A percentile compares a stretch with the other conserved stretches of the same genome.
Evolutionary conservation across 768 basidiomycete genomes (phyloP).

Genomic region (Lentinula raphanica): DNA sequence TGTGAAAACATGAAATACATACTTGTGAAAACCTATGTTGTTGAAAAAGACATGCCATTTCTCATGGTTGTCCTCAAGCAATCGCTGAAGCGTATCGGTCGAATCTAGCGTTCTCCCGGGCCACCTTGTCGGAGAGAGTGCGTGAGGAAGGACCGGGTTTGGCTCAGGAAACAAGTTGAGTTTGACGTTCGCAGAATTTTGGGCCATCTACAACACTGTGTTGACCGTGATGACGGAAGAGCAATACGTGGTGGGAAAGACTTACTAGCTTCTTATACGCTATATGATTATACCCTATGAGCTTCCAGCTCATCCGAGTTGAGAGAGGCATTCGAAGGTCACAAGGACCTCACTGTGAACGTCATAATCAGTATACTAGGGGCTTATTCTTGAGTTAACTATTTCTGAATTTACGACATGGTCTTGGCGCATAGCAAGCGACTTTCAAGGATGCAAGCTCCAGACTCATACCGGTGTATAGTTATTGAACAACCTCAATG

Average conservation of each 20-base stretch:
- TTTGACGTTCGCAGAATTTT: not conserved
- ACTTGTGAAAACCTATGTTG: conserved; percentile 47
- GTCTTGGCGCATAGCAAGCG: not conserved
- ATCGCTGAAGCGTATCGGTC: conserved; percentile 18
- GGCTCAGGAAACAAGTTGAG: not conserved
- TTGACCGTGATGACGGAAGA: not conserved
- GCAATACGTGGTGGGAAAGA: not conserved
- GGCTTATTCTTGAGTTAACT: not conserved
- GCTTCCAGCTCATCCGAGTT: too few relatives aligned
- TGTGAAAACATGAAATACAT: conserved; percentile 9
- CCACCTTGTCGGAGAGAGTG: not conserved
- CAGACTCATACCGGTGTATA: too few relatives aligned
- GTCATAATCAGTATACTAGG: not conserved
- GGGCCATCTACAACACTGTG: not conserved
- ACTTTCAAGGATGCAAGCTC: too few relatives aligned
- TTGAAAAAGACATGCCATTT: conserved; percentile 48
- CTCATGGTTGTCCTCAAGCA: conserved; percentile 45
- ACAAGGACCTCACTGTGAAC: not conserved
- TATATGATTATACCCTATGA: not conserved
- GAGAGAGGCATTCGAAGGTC: not conserved
- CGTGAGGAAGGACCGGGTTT: not conserved
- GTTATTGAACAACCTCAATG: too few relatives aligned
- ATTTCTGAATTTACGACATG: not conserved
- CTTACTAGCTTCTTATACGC: not conserved
- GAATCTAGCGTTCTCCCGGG: conserved; percentile 20